Evolutionary conservation across 2,329 filamentous ascomycete species (phyloP).

Genomic region (Cladophialophora carrionii): DNA sequence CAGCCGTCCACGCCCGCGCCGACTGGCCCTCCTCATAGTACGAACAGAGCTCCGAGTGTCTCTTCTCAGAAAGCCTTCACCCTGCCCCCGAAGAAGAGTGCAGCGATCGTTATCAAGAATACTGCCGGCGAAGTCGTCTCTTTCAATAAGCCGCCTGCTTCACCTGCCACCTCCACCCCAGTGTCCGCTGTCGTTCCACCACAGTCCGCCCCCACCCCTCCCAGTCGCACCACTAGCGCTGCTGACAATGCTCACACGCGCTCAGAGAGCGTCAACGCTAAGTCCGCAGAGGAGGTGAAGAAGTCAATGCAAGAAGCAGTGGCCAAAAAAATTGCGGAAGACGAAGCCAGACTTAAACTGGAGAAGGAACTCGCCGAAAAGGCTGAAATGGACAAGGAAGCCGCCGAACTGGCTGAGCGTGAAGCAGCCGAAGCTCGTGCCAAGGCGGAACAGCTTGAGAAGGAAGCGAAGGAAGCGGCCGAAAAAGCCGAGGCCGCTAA

Average conservation of each 20-base stretch:
- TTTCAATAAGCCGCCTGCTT: conserved; percentile 69
- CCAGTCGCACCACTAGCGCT: conserved; percentile 71
- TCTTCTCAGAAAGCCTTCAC: conserved; percentile 66
- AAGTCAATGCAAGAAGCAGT: conserved; percentile 68
- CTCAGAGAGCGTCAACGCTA: conserved; percentile 69
- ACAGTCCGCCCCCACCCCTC: conserved; percentile 76
- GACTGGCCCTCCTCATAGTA: conserved; percentile 53
- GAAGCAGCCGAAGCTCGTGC: conserved; percentile 35
- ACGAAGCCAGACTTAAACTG: conserved; percentile 50
- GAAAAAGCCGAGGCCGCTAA: conserved; percentile 49
- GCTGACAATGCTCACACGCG: conserved; percentile 67
- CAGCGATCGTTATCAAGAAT: conserved; percentile 82
- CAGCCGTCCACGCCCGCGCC: conserved; percentile 54
- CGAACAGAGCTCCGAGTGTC: conserved; percentile 60
- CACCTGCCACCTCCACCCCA: conserved; percentile 58
- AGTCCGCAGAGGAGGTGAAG: conserved; percentile 80
- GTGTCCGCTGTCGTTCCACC: conserved; percentile 66
- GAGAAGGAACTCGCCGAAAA: conserved; percentile 41
- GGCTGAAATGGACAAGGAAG: conserved; percentile 48
- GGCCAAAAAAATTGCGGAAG: conserved; percentile 57
- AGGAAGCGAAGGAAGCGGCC: conserved; percentile 49
- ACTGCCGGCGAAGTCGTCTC: conserved; percentile 73
- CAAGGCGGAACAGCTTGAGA: conserved; percentile 40
- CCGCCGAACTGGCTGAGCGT: conserved; percentile 45
- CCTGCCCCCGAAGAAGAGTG: conserved; percentile 67